Percentiles rank a stretch among this genome's conserved stretches.
Conservation (phyloP, 2,329 filamentous ascomycete genomes). For the Aspergillus fijiensis region DNA sequence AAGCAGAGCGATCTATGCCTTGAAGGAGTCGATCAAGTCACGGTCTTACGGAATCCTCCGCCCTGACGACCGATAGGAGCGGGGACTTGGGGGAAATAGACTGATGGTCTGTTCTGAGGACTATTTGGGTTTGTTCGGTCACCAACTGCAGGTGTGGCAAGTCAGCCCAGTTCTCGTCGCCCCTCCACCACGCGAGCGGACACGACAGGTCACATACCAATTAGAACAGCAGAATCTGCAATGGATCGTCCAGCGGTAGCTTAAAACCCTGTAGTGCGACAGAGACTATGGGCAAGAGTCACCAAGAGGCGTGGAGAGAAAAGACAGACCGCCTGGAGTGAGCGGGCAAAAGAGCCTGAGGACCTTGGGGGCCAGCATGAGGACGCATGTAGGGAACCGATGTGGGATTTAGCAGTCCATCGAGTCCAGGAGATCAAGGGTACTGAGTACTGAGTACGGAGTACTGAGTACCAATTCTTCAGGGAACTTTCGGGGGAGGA, state of each 20-base stretch:
- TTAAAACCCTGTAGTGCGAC: conserved; percentile 7
- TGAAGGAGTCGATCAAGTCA: not conserved
- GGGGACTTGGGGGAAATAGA: not conserved
- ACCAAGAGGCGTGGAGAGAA: conserved; percentile 12
- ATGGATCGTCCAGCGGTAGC: conserved; percentile 13
- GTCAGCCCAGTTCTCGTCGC: not conserved
- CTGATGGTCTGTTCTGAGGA: not conserved
- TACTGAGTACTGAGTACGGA: not conserved
- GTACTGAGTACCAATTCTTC: not conserved
- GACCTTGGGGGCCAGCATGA: conserved; percentile 24
- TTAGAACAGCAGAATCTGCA: conserved; percentile 8
- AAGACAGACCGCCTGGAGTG: conserved; percentile 15
- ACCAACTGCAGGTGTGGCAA: not conserved
- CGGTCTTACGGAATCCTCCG: not conserved
- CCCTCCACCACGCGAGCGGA: conserved; percentile 6
- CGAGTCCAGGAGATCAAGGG: not conserved
- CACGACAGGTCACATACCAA: conserved; percentile 3
- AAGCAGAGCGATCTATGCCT: not conserved
- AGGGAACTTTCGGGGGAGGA: not conserved
- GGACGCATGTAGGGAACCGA: not conserved
- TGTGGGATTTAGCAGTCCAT: not conserved
- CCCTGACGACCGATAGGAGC: not conserved
- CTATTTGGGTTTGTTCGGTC: conserved; percentile 1
- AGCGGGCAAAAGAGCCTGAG: conserved; percentile 18
- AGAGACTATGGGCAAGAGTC: conserved; percentile 11